These are phyloP conservation scores for Raffaelea ambrosiae DNA, from an alignment of 2,329 filamentous ascomycete genomes.

Conservation along the genomic window DNA sequence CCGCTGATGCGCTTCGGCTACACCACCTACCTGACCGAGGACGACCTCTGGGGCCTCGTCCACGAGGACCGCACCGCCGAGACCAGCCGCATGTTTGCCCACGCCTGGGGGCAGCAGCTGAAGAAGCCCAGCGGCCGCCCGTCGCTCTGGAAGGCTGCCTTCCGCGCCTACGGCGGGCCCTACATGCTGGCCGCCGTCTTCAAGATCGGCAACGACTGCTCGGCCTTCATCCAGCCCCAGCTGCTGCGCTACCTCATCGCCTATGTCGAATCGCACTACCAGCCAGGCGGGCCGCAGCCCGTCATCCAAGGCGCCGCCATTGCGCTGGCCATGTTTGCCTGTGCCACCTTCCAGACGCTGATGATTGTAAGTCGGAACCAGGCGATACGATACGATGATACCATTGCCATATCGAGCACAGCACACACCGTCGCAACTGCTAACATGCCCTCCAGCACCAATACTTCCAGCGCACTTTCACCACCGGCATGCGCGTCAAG, in stretches of 20 bases:
- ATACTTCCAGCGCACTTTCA: constrained; percentile 93
- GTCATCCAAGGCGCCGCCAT: constrained; percentile 79
- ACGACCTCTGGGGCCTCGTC: constrained; percentile 89
- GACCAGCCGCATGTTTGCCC: constrained; percentile 62
- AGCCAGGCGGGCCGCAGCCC: constrained; percentile 57
- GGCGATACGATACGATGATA: no score
- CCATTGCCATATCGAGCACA: no score
- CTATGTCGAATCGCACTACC: constrained; percentile 71
- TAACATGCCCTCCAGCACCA: constrained; percentile 49
- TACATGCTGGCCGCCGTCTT: constrained; percentile 76
- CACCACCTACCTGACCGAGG: constrained; percentile 82
- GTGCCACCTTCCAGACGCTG: constrained; percentile 77
- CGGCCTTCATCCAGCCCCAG: constrained; percentile 88
- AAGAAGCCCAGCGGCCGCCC: constrained; percentile 56
- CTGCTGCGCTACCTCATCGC: constrained; percentile 74
- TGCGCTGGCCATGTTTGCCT: constrained; percentile 82
- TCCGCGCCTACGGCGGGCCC: constrained; percentile 74
- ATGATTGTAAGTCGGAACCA: constrained; percentile 45
- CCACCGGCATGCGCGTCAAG: constrained; percentile 95
- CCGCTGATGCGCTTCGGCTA: constrained; percentile 95
- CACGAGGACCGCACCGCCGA: constrained; percentile 66
- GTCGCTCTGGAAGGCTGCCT: constrained; percentile 79
- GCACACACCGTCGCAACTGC: no score
- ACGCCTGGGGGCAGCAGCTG: constrained; percentile 70
- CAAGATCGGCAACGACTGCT: constrained; percentile 78